These are phyloP conservation scores for Acanthamoeba royreba DNA, from an alignment of 208 protist species.

Conservation along the genomic window DNA sequence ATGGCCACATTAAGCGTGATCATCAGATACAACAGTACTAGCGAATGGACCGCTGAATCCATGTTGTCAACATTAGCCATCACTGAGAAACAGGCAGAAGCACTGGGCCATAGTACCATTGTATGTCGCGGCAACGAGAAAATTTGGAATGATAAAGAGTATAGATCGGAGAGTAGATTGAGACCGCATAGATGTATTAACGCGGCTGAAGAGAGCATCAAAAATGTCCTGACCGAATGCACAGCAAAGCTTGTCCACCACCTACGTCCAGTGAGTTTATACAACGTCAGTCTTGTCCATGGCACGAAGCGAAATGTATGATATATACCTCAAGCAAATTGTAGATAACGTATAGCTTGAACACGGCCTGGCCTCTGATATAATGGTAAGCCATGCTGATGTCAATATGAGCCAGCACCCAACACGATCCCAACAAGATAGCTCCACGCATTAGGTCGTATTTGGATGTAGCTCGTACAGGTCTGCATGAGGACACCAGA, in stretches of 20 bases:
- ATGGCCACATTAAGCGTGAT: conserved; percentile 92
- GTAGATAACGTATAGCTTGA: conserved; percentile 94
- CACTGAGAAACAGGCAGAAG: no score
- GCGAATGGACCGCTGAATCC: conserved; percentile 81
- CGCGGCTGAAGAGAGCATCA: conserved; percentile 80
- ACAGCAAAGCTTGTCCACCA: conserved; percentile 88
- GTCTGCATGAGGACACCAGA: no score
- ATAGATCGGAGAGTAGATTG: neutral
- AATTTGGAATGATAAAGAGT: neutral
- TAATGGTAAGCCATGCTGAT: conserved; percentile 86
- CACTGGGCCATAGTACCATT: neutral
- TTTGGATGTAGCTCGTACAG: neutral
- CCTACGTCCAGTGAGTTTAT: no score
- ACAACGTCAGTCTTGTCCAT: no score
- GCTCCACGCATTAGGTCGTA: conserved; percentile 62
- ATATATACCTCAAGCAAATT: conserved; percentile 90
- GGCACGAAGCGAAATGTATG: no score
- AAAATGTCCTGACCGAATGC: conserved; percentile 90
- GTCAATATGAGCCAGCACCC: conserved; percentile 57
- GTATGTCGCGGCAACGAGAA: neutral
- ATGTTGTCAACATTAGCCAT: no score
- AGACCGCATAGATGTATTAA: neutral
- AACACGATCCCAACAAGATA: conserved; percentile 51
- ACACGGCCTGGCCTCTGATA: conserved; percentile 84
- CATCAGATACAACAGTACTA: conserved; percentile 83